Evolutionary conservation across 805 yeast genomes (phyloP).

Genomic region (Soucietia sequanensis): DNA sequence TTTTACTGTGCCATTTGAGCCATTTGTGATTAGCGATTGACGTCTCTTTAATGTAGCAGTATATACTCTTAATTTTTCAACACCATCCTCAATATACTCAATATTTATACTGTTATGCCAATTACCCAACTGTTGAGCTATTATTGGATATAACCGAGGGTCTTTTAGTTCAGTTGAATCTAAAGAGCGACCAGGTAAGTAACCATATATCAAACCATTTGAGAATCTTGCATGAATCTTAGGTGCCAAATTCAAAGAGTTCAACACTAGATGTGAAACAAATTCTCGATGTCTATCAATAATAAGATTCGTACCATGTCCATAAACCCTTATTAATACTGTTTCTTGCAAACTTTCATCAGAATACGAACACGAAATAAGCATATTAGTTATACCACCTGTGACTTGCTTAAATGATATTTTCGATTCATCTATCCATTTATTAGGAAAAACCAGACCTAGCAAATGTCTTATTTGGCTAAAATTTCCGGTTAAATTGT

Average conservation of each 20-base stretch:
- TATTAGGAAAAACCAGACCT: constrained; percentile 43
- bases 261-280: constrained; percentile 63
- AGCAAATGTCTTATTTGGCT: constrained; percentile 40
- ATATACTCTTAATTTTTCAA: constrained; percentile 35
- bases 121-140: constrained; percentile 66
- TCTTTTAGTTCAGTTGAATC: constrained; percentile 52
- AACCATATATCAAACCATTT: constrained; percentile 74
- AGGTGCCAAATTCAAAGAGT: constrained; percentile 64
- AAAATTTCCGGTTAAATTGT: constrained; percentile 30
- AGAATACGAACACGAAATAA: constrained; percentile 44
- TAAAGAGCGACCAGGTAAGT: constrained; percentile 60
- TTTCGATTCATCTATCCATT: constrained; percentile 28
- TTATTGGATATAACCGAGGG: constrained; percentile 48
- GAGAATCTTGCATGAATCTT: constrained; percentile 64
- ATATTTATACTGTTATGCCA: constrained; percentile 59
- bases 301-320: constrained; percentile 68
- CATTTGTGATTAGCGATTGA: constrained; percentile 1
- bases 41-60: constrained; percentile 16
- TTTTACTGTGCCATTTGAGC: background rate
- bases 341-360: constrained; percentile 22
- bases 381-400: constrained; percentile 66
- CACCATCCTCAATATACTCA: constrained; percentile 47
- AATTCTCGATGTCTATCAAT: constrained; percentile 75
- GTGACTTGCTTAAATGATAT: constrained; percentile 46
- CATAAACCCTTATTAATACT: constrained; percentile 68